These are phyloP conservation scores for Eucalyptus lansdowneana DNA, from an alignment of 345 rosid species.

Conservation along the genomic window DNA sequence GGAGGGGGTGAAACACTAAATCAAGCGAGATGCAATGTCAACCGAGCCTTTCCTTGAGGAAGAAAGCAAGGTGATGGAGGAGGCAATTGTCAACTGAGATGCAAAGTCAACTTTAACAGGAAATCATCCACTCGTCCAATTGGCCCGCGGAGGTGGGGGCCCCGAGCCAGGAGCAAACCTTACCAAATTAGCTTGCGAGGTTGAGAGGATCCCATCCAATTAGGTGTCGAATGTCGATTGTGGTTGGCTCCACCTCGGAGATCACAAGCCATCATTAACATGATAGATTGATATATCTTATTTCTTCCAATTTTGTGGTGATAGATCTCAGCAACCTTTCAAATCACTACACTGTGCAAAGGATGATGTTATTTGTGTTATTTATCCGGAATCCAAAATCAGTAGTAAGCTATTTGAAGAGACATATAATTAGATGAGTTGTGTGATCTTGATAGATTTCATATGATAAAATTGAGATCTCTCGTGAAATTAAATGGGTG, in stretches of 20 bases:
- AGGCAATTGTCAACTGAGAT: background rate
- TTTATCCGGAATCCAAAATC: background rate
- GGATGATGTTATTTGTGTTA: background rate
- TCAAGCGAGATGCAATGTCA: background rate
- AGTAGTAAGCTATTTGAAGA: background rate
- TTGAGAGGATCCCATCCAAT: background rate
- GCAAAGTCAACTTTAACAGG: background rate
- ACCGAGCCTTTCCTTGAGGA: background rate
- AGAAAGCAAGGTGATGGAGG: background rate
- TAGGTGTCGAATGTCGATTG: background rate
- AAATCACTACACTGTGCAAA: background rate
- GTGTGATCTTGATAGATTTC: background rate
- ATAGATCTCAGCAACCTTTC: background rate
- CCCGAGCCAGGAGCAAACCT: background rate
- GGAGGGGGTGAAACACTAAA: background rate
- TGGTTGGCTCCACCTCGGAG: background rate
- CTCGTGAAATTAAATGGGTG: background rate
- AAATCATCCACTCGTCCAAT: background rate
- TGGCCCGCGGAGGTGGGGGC: background rate
- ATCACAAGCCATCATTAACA: background rate
- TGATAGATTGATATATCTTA: background rate
- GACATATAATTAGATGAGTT: background rate
- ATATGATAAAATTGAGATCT: background rate
- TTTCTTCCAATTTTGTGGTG: background rate
- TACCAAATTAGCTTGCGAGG: background rate